Base-by-base conservation (phyloP, 2,329 filamentous ascomycete species). In the Hymenoscyphus occultus region DNA sequence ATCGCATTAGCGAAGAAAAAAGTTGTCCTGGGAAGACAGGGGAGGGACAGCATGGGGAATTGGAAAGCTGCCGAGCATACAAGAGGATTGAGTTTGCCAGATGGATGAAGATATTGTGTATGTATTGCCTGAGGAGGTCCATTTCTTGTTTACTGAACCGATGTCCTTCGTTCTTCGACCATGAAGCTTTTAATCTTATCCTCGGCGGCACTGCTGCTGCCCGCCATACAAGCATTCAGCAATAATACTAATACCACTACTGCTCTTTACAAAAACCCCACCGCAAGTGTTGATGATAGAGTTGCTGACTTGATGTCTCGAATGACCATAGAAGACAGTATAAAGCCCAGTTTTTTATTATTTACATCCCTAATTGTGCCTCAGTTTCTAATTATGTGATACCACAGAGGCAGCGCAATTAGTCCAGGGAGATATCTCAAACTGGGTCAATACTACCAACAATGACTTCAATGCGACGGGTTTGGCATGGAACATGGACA, bases 311-410 rank as follows among this genome's bases (percentile, higher is more conserved):
- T 93, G 5, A 77, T 93, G 61, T 83, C 84, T 13, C 84, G 87
- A 31, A 93, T 93, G 90, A 91, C 87, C 0, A 83, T 91, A 63
- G 82, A 89, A 72, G 90, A 93, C 66, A 93, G 48, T 54, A 54
- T 13, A 28, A 13, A 28, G 3, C 48, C 19, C 10, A 28, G 5
- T 54, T 54, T 12, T 5, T 12, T 5, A 5, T 22, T 12, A 5
- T 10, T 12, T 12, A n/a, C 1, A 4, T 48, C n/a, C n/a, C n/a
- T 19, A 3, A 22, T 51, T 22, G 5, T 35, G 35, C n/a, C 4
- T 12, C 22, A 10, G 12, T 22, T 51, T 28, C 19, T 54, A 54
- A 54, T 19, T 54, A 2, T 14, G 19, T 54, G 19, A 4, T 54
- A 5, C 48, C 1, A 54, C n/a, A 54, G 48, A 93, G 78, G 84